phyloP scores from a whole-genome alignment of 2,329 filamentous ascomycete species.

The Ilyonectria destructans region DNA sequence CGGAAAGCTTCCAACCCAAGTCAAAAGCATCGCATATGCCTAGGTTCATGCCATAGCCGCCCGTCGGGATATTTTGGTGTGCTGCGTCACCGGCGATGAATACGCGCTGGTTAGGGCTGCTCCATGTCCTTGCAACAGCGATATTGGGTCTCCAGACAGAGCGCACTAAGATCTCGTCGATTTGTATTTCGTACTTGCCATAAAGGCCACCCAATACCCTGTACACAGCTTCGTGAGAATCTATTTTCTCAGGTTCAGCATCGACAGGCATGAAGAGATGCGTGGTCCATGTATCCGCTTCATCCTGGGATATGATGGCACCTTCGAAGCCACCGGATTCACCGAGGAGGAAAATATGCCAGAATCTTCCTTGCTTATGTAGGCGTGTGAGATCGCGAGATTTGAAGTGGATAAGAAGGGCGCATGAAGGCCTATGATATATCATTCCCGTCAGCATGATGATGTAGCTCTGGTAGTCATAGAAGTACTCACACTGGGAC shows the following conservation, averaged over 20 bases:
- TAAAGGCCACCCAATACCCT: not conserved
- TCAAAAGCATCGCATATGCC: slow-evolving; percentile 12
- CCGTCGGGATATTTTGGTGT: slow-evolving; percentile 54
- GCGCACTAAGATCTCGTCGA: slow-evolving; percentile 44
- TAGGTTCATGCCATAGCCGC: slow-evolving; percentile 58
- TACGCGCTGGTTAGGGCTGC: slow-evolving; percentile 53
- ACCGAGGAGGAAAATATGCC: slow-evolving; percentile 11
- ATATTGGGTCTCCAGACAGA: slow-evolving; percentile 42
- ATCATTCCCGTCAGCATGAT: not conserved
- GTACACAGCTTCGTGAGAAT: slow-evolving; percentile 15
- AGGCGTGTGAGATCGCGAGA: not conserved
- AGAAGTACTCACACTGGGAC: slow-evolving; percentile 7
- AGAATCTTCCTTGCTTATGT: slow-evolving; percentile 1
- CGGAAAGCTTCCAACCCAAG: too few species aligned
- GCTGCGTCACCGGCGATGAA: slow-evolving; percentile 55
- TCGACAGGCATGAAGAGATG: slow-evolving; percentile 4
- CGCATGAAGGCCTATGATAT: not conserved
- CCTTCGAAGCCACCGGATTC: not conserved
- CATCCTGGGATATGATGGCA: slow-evolving; percentile 3
- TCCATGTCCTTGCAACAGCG: slow-evolving; percentile 39
- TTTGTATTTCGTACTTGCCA: slow-evolving; percentile 20
- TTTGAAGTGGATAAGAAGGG: slow-evolving; percentile 10
- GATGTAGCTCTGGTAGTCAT: not conserved
- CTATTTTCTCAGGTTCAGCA: not conserved
- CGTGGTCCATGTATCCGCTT: slow-evolving; percentile 9